Conservation (phyloP, 2,329 filamentous ascomycete genomes). For the Emmonsiellopsis sp. region DNA sequence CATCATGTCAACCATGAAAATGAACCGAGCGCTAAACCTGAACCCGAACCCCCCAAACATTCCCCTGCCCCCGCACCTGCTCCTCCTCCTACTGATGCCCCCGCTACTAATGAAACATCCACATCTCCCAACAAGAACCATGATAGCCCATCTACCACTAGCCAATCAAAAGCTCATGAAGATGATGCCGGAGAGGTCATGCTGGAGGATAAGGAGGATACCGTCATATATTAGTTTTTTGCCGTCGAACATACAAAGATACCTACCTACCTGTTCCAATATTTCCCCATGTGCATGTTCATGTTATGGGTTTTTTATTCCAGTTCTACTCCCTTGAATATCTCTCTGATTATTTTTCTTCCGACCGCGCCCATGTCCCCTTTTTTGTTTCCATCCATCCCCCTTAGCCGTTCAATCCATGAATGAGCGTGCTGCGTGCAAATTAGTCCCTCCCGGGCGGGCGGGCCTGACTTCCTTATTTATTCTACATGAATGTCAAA, state of each 20-base stretch:
- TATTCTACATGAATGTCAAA: no score
- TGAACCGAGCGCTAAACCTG: not conserved
- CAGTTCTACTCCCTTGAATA: no score
- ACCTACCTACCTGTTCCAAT: not conserved
- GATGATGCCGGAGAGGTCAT: slow-evolving; percentile 70
- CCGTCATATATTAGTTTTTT: slow-evolving; percentile 69
- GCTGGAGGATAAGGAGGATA: slow-evolving; percentile 79
- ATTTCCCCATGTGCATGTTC: not conserved
- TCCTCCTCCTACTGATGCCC: slow-evolving; percentile 24
- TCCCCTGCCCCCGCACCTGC: slow-evolving; percentile 10
- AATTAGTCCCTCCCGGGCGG: no score
- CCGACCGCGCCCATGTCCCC: no score
- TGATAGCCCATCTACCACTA: not conserved
- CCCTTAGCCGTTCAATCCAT: no score
- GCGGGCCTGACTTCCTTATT: no score
- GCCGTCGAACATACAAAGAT: not conserved
- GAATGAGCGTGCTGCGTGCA: no score
- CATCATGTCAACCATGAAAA: not conserved
- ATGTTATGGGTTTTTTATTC: not conserved
- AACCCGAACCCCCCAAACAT: slow-evolving; percentile 5
- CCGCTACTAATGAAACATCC: slow-evolving; percentile 20
- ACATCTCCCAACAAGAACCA: not conserved
- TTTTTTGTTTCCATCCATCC: no score
- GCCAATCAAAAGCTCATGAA: slow-evolving; percentile 39
- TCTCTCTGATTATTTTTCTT: no score